phyloP scores from a whole-genome alignment of 805 yeast species.

The Candida sphagnicola region DNA sequence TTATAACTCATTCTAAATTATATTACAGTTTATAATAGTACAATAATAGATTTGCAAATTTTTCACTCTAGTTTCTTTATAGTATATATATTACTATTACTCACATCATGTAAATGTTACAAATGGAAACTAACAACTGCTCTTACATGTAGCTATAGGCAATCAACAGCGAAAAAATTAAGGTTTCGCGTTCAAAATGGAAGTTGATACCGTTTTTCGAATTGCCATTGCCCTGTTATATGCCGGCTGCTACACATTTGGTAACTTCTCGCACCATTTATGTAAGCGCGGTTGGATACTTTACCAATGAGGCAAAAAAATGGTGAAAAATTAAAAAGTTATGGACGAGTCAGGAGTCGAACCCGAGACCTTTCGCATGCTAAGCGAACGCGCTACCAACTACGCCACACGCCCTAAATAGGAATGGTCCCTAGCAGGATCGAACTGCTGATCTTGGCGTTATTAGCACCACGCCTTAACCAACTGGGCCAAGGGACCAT shows the following conservation, averaged over 20 bases:
- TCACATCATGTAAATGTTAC: neutral
- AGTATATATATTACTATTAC: neutral
- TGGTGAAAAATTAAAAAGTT: too few relatives aligned
- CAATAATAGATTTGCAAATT: slow-evolving; percentile 2
- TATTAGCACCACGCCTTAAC: slow-evolving; percentile 53
- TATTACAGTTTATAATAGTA: neutral
- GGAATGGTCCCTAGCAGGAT: slow-evolving; percentile 75
- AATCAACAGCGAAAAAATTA: slow-evolving; percentile 6
- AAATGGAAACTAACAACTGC: slow-evolving; percentile 2
- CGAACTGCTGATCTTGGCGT: slow-evolving; percentile 73
- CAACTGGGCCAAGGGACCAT: slow-evolving; percentile 54
- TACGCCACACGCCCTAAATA: slow-evolving; percentile 42
- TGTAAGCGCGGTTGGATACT: too few relatives aligned
- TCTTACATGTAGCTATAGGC: slow-evolving; percentile 9
- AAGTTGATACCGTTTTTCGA: neutral
- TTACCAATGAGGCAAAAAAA: neutral
- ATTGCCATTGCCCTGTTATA: too few relatives aligned
- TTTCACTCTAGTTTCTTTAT: neutral
- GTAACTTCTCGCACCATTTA: too few relatives aligned
- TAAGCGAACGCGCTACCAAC: slow-evolving; percentile 49
- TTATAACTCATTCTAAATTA: slow-evolving; percentile 24
- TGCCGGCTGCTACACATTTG: too few relatives aligned
- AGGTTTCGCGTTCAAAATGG: neutral
- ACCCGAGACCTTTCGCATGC: slow-evolving; percentile 50
- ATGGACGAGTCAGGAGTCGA: slow-evolving; percentile 41